phyloP scores from a whole-genome alignment of 441 rosid genomes.

The Corymbia citriodora region DNA sequence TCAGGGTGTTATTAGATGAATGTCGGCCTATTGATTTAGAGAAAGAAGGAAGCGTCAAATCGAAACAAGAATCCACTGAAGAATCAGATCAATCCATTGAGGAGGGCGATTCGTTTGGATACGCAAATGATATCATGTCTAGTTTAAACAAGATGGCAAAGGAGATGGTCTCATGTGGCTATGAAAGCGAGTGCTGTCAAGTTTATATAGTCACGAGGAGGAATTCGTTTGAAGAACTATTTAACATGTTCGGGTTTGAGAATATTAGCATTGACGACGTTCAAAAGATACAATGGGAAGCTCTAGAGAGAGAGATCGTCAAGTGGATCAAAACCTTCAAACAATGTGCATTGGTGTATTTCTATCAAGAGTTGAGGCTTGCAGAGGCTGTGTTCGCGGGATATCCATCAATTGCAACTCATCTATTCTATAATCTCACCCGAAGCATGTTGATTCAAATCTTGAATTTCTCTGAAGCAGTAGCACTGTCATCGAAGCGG shows the following conservation, averaged over 20 bases:
- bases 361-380: constrained; percentile 55
- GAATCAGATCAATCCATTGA: constrained; percentile 12
- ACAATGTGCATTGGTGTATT: constrained; percentile 45
- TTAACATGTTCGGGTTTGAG: constrained; percentile 57
- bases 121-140: constrained; percentile 29
- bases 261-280: constrained; percentile 72
- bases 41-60: background rate
- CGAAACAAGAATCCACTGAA: background rate
- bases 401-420: constrained; percentile 18
- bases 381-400: constrained; percentile 36
- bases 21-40: background rate
- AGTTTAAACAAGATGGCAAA: constrained; percentile 47
- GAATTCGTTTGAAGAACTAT: constrained; percentile 42
- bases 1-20: constrained; percentile 31
- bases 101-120: constrained; percentile 25
- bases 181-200: constrained; percentile 64
- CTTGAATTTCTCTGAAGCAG: constrained; percentile 70
- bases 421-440: constrained; percentile 42
- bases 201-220: constrained; percentile 52
- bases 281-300: constrained; percentile 77
- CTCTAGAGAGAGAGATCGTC: constrained; percentile 68
- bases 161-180: constrained; percentile 59
- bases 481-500: constrained; percentile 55
- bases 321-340: constrained; percentile 57
- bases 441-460: constrained; percentile 52